These are phyloP conservation scores for Chrysanthemum seticuspe DNA, from an alignment of 129 eudicot genomes.

Conservation along the genomic window DNA sequence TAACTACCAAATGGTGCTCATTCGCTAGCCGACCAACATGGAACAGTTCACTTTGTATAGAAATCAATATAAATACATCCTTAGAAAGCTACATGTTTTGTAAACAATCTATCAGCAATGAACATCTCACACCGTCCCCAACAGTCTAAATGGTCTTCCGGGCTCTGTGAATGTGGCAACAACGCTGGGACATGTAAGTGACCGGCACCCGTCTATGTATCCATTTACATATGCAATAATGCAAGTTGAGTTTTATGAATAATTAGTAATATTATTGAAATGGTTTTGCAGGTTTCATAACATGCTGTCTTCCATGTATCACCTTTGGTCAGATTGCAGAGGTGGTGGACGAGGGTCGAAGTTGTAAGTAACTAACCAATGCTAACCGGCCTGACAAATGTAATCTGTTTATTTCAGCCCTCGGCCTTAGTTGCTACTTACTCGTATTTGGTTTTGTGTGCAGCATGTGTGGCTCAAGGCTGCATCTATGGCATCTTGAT, in stretches of 20 bases:
- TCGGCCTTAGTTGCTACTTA: neutral
- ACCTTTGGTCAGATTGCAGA: slow-evolving; percentile 52
- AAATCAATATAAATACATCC: neutral
- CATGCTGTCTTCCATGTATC: slow-evolving; percentile 51
- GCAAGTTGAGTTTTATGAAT: neutral
- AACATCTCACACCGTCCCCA: neutral
- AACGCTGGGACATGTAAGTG: slow-evolving; percentile 16
- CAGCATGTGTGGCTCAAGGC: slow-evolving; percentile 40
- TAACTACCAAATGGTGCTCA: neutral
- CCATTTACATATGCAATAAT: neutral
- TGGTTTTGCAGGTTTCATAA: slow-evolving; percentile 43
- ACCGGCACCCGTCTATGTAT: neutral
- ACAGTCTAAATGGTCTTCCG: slow-evolving; percentile 24
- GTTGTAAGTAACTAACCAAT: slow-evolving; percentile 34
- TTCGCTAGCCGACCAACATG: slow-evolving; percentile 9
- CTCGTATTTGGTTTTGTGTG: neutral
- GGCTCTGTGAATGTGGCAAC: slow-evolving; percentile 19
- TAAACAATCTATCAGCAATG: slow-evolving; percentile 16
- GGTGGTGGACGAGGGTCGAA: slow-evolving; percentile 45
- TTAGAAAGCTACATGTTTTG: neutral
- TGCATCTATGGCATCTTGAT: slow-evolving; percentile 29
- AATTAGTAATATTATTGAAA: neutral
- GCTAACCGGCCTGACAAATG: neutral
- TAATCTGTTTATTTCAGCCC: neutral
- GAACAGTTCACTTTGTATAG: neutral